These are phyloP conservation scores for Cutaneotrichosporon sp. DNA, from an alignment of 1,284 basidiomycete genomes.

Conservation along the genomic window DNA sequence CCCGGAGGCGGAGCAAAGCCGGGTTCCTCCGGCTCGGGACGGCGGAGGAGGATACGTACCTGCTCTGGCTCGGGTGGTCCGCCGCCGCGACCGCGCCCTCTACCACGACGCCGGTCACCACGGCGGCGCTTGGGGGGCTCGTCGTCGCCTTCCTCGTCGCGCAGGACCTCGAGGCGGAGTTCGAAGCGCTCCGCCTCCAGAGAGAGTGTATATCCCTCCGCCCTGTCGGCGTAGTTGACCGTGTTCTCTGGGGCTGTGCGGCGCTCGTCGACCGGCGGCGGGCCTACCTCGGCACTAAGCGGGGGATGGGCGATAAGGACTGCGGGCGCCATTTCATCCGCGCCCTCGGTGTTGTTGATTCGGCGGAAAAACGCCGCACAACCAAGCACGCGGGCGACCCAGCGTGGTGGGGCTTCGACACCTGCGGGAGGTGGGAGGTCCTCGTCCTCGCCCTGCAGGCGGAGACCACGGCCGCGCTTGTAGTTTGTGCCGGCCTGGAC, in stretches of 20 bases:
- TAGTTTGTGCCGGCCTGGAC: constrained; percentile 36
- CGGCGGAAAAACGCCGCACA: constrained; percentile 42
- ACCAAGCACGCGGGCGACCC: constrained; percentile 39
- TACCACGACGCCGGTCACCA: constrained; percentile 15
- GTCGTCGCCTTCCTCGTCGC: constrained; percentile 46
- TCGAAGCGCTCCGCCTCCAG: constrained; percentile 49
- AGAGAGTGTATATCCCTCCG: constrained; percentile 43
- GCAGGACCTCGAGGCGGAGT: constrained; percentile 41
- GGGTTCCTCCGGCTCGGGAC: constrained; percentile 28
- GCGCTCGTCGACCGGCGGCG: constrained; percentile 26
- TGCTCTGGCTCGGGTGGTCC: constrained; percentile 29
- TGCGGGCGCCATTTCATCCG: constrained; percentile 21
- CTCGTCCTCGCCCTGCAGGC: constrained; percentile 42
- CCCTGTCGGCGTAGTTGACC: constrained; percentile 33
- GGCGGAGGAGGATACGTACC: constrained; percentile 45
- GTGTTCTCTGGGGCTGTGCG: constrained; percentile 9
- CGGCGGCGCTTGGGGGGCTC: constrained; percentile 14
- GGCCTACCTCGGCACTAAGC: constrained; percentile 39
- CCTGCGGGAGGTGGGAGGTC: constrained; percentile 8
- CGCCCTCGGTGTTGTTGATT: constrained; percentile 25
- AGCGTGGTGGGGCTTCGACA: constrained; percentile 32
- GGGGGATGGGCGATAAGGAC: constrained; percentile 47
- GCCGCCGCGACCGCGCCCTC: constrained; percentile 20
- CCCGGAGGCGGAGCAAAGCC: neutral
- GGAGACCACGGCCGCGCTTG: constrained; percentile 39